Evolutionary conservation across 345 rosid genomes (phyloP), one percentile per base, ranked within the genome.

Genomic region (Linum trigynum): DNA sequence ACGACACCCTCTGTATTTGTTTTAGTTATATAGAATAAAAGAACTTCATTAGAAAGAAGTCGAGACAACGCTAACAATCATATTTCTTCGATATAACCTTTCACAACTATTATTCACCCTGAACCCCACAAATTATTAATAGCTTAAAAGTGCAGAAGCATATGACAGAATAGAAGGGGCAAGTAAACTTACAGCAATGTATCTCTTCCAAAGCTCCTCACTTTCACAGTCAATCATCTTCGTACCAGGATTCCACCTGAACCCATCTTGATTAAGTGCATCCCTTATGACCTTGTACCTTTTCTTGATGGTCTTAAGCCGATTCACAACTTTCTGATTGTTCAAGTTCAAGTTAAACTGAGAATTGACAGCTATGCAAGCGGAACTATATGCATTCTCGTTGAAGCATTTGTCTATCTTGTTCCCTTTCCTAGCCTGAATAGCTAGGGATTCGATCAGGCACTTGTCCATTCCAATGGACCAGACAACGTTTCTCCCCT

Each of bases 401-500:
- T 87, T 86, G 68, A 89, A 86, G 68, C 89, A 86, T 72, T 84
- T 89, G 63, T 89, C 96, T 37, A 89, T 69, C 73, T 89, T 89
- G 74, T 89, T 89, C 66, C 94, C 96, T 50, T 67, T 89, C 76
- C 81, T 86, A 23, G 91, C 96, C 73, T 87, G 94, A 68, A 87
- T 61, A 57, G 94, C 85, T 69, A 89, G 86, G 69, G 96, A 80
- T 84, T 89, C 96, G 39, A 89, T 89, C 17, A 89, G 76, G 65
- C 96, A 89, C 75, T 85, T 89, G 77, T 87, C 96, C 96, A 85
- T 89, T 65, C 89, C 96, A 58, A 85, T 71, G 3, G 91, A 89
- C 96, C 96, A 89, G 6, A 87, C 86, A 67, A 89, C 94, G 75
- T 89, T 89, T 68, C 96, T 85, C 68, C 96, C 96, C 73, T 81